Conservation (phyloP, 768 basidiomycete species). For the Leccinum sublutescens region DNA sequence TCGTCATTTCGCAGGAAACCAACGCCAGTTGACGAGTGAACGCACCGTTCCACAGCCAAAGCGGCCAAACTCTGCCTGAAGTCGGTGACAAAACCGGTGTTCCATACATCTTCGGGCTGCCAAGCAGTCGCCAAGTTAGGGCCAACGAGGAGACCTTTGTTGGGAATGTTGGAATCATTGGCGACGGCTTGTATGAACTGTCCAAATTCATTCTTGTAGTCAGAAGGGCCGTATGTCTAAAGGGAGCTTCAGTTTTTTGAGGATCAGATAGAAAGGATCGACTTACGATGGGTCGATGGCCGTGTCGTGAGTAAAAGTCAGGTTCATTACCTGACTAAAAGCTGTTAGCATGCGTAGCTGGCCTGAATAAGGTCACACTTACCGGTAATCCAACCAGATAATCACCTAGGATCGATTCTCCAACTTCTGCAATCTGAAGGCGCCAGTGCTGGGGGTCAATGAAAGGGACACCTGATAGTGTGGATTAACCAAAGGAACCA, state of each 20-base stretch:
- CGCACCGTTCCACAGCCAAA: conserved; percentile 58
- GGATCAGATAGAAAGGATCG: no score
- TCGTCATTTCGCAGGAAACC: conserved; percentile 3
- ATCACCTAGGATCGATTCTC: conserved; percentile 60
- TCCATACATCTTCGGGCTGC: conserved; percentile 51
- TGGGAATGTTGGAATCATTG: conserved; percentile 38
- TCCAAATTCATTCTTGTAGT: conserved; percentile 55
- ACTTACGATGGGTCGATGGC: conserved; percentile 29
- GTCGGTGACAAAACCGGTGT: conserved; percentile 47
- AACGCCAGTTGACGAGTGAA: not conserved
- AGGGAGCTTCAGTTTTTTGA: not conserved
- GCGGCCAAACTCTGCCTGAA: conserved; percentile 42
- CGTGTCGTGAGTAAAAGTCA: conserved; percentile 60
- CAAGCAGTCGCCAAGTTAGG: conserved; percentile 59
- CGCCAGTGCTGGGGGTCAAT: conserved; percentile 57
- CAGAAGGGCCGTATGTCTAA: conserved; percentile 26
- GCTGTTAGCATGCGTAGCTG: not conserved
- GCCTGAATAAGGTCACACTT: not conserved
- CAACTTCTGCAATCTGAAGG: conserved; percentile 53
- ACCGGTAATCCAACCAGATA: conserved; percentile 55
- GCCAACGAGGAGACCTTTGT: conserved; percentile 53
- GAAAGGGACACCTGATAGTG: conserved; percentile 51
- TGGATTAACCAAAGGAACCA: conserved; percentile 8
- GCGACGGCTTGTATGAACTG: conserved; percentile 44
- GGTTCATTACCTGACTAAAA: conserved; percentile 74